Percentiles rank a stretch among this genome's conserved stretches.
Evolutionary conservation across 164 flowering plant genomes (phyloP).

Genomic region (Echeveria elegans): DNA sequence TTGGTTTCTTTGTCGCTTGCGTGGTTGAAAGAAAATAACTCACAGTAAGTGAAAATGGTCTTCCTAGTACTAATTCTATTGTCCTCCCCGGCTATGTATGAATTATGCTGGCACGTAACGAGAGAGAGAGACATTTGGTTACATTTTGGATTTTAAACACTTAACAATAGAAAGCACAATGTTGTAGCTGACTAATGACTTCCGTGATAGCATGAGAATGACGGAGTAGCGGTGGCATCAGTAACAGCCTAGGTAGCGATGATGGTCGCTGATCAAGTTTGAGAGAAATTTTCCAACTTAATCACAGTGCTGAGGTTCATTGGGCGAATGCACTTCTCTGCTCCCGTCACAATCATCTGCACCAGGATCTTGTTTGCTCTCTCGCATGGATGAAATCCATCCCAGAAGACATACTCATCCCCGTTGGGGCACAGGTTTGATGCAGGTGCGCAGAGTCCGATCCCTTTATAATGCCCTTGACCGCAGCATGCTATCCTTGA

Average conservation of each 20-base stretch:
- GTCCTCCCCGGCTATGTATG: neutral
- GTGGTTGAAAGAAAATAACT: no score
- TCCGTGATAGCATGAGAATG: neutral
- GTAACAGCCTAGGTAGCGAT: neutral
- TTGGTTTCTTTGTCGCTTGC: no score
- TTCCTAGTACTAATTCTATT: no score
- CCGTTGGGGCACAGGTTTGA: conserved; percentile 5
- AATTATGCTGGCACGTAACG: neutral
- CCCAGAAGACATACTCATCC: conserved; percentile 6
- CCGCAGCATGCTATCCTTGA: conserved; percentile 2
- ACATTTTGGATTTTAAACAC: neutral
- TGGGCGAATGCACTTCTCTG: neutral
- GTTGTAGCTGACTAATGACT: neutral
- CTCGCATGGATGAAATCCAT: conserved; percentile 5
- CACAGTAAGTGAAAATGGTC: no score
- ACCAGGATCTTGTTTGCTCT: conserved; percentile 7
- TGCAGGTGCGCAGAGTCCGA: conserved; percentile 3
- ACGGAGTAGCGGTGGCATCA: neutral
- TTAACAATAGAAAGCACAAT: neutral
- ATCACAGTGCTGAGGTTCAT: conserved; percentile 8
- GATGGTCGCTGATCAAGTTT: neutral
- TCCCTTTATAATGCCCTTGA: conserved; percentile 7
- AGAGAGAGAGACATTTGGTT: no score
- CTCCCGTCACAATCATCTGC: neutral
- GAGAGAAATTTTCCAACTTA: neutral